Evolutionary conservation across 768 basidiomycete genomes (phyloP), one percentile per base, ranked within the genome.

Genomic region (Lyophyllum shimeji): DNA sequence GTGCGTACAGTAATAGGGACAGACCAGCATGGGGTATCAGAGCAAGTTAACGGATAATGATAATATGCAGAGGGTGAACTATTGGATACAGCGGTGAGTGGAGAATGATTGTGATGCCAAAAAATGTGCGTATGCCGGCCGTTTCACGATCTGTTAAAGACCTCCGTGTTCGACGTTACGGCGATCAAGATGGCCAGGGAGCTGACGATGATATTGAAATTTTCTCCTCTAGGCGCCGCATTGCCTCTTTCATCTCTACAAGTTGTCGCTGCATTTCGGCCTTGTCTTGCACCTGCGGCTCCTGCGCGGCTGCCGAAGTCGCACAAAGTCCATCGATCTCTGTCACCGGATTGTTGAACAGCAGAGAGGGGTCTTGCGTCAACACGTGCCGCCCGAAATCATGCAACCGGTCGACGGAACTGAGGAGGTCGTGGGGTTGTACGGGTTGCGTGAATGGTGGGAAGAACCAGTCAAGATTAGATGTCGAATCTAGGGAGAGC

Each of bases 201-300:
- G n/a, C 46, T 27, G n/a, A 29, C 54, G 20, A 50, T 46, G 50
- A 20, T 39, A 18, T 33, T 31, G 52, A 42, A 15, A 58, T 53
- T 42, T 45, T 46, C 49, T 53, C 49, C 31, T 54, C 57, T n/a
- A 58, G 39, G 12, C 40, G 33, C 23, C 49, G 45, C 53, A 54
- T 51, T n/a, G 43, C 57, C 34, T 58, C 57, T 29, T 54, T 58
- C 53, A 58, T 58, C 1, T n/a, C 44, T 1, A 44, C 50, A 25
- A 59, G 53, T 23, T 44, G 33, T 2, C 11, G 18, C 7, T 46
- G 17, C n/a, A 51, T 51, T n/a, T 46, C 53, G 21, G 34, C 52
- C 37, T 59, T 59, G 1, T 15, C 53, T 23, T 39, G 40, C 1
- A 25, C 31, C 34, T 24, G 15, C 27, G 18, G 21, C 23, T 17